Conservation (phyloP, 2,329 filamentous ascomycete genomes). For the Ambrosiella beaveri region DNA sequence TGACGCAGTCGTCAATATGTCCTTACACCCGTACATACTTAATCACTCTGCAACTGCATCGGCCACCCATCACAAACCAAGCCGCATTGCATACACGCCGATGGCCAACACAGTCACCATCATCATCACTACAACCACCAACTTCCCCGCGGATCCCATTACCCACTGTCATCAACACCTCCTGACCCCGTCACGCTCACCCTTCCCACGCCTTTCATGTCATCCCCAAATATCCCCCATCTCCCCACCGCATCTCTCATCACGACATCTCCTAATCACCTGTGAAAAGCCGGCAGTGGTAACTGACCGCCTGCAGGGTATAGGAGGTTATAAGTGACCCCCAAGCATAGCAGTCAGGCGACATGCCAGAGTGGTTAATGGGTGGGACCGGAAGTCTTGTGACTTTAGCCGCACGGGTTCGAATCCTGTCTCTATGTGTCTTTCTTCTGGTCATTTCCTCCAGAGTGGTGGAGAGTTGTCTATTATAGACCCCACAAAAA, state of each 20-base stretch:
- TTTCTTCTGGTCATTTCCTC: not conserved
- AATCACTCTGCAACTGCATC: not conserved
- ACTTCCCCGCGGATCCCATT: no score
- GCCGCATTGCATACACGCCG: no score
- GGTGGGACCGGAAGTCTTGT: slow-evolving; percentile 11
- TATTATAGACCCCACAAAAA: not conserved
- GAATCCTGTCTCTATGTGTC: slow-evolving; percentile 9
- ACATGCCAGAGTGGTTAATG: slow-evolving; percentile 12
- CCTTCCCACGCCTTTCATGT: not conserved
- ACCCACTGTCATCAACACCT: not conserved
- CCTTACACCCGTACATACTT: not conserved
- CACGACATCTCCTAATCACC: not conserved
- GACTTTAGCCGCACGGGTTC: slow-evolving; percentile 10
- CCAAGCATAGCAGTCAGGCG: not conserved
- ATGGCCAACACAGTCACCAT: no score
- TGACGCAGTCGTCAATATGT: not conserved
- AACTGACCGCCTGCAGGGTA: no score
- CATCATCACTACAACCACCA: no score
- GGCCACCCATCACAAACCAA: no score
- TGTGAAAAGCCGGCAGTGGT: not conserved
- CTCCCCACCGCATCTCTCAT: not conserved
- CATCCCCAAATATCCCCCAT: not conserved
- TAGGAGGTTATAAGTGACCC: no score
- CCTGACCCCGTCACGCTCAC: not conserved
- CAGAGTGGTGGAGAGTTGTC: not conserved